Conservation (phyloP, 2,329 filamentous ascomycete species). For the Alternaria tenuissima region DNA sequence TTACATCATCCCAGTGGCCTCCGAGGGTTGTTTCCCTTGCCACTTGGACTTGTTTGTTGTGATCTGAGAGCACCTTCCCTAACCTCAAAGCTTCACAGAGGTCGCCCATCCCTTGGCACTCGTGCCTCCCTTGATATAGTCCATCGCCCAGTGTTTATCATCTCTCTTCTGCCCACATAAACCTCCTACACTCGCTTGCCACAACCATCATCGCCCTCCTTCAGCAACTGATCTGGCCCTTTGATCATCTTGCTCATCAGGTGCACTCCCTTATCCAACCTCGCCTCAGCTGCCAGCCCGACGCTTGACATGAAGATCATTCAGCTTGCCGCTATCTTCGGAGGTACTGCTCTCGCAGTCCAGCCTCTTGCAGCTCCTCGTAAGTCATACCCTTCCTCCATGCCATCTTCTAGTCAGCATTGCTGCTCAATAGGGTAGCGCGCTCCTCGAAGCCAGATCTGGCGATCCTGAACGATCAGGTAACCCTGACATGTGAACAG, state of each 20-base stretch:
- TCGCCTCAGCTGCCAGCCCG: constrained; percentile 21
- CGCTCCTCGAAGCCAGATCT: background rate
- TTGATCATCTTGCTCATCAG: constrained; percentile 25
- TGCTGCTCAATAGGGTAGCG: background rate
- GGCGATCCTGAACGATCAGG: background rate
- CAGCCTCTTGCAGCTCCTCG: constrained; percentile 30
- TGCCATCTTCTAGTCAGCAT: background rate
- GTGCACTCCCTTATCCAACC: constrained; percentile 29
- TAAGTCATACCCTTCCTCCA: constrained; percentile 22
- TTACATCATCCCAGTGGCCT: background rate
- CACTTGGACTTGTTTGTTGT: constrained; percentile 27
- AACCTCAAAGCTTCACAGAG: constrained; percentile 5
- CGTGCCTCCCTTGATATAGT: constrained; percentile 21
- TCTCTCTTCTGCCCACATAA: constrained; percentile 20
- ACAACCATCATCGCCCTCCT: constrained; percentile 22
- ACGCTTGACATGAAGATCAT: constrained; percentile 38
- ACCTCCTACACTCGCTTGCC: constrained; percentile 39
- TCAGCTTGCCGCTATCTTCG: constrained; percentile 35
- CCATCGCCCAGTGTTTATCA: constrained; percentile 10
- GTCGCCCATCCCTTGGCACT: constrained; percentile 29
- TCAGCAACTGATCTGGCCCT: constrained; percentile 7
- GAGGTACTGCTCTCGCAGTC: constrained; percentile 31
- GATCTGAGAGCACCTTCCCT: constrained; percentile 23
- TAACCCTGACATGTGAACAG: constrained; percentile 21
- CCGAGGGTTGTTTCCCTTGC: constrained; percentile 2